Evolutionary conservation across 495 filamentous ascomycete genomes (phyloP).

Genomic region (Lasiosphaeria ovina): DNA sequence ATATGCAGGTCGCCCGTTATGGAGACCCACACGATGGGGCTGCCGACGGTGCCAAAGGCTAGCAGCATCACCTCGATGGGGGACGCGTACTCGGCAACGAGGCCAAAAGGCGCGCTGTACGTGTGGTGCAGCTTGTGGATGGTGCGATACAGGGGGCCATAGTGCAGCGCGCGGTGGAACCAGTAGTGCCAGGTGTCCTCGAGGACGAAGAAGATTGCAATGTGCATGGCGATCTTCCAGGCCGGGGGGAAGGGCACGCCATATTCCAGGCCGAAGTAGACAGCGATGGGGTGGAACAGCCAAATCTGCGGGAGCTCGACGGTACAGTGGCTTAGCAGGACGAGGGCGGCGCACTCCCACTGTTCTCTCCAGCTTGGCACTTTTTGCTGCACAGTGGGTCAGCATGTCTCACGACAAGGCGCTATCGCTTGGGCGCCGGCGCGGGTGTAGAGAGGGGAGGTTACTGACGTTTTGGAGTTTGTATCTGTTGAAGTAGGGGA

Average conservation of each 20-base stretch:
- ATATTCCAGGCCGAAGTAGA: conserved; percentile 85
- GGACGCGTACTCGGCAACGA: conserved; percentile 96
- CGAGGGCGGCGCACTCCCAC: conserved; percentile 88
- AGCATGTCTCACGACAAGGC: neutral
- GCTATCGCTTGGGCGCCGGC: neutral
- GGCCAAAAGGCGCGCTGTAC: conserved; percentile 94
- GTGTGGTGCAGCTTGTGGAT: conserved; percentile 99
- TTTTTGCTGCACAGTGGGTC: conserved; percentile 60
- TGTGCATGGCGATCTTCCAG: conserved; percentile 86
- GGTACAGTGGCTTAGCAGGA: conserved; percentile 90
- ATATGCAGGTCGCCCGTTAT: conserved; percentile 87
- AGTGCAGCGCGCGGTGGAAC: conserved; percentile 90
- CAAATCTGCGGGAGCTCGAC: conserved; percentile 98
- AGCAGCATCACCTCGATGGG: conserved; percentile 97
- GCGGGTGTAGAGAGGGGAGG: neutral
- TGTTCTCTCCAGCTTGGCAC: conserved; percentile 86
- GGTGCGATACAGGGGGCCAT: conserved; percentile 87
- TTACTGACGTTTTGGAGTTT: conserved; percentile 83
- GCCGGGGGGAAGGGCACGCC: conserved; percentile 84
- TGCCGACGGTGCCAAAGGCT: conserved; percentile 84
- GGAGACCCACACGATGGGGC: conserved; percentile 81
- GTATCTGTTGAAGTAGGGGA: conserved; percentile 84
- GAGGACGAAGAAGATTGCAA: conserved; percentile 89
- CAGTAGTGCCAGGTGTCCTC: conserved; percentile 99
- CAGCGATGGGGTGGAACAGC: conserved; percentile 98